Base-by-base conservation (phyloP, 352 stramenopile species). In the Thalassiosira sp. region DNA sequence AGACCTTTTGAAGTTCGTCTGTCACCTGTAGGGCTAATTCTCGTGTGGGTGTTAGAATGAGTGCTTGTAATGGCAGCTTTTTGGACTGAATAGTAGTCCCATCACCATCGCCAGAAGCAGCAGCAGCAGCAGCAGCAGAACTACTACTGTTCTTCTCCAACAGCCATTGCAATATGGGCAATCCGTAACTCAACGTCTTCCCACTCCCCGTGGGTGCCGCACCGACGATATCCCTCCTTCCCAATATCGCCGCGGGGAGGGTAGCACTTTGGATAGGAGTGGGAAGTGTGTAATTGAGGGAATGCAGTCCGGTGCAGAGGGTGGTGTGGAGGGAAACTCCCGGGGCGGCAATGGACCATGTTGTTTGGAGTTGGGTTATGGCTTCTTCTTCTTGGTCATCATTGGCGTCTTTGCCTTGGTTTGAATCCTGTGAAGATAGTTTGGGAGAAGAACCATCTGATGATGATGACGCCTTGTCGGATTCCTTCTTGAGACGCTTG, bases 21-120 rank as follows among this genome's bases (percentile, higher is more conserved):
- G 95, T 89, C 33, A 99, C 97, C 89, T 99, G 96, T 43, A 98
- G 87, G 35, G 96, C 96, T 28, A 99, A 78, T 82, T 99, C 96
- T 15, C 96, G 89, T 43, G 96, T 98, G 7, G 96, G 96, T n/a
- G 94, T 95, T 20, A 99, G 68, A 46, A 98, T 95, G 27, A 99
- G 76, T 20, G 93, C 94, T 63, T 94, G 95, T 53, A 96, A 94
- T 13, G 75, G 54, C n/a, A 27, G 45, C n/a, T 22, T 43, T 13
- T 43, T n/a, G n/a, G n/a, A n/a, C n/a, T n/a, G n/a, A n/a, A n/a
- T n/a, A n/a, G n/a, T n/a, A n/a, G n/a, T n/a, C n/a, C n/a, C n/a
- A n/a, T n/a, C n/a, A n/a, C n/a, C n/a, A n/a, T n/a, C n/a, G n/a
- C n/a, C n/a, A n/a, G n/a, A n/a, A n/a, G n/a, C n/a, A n/a, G n/a